Percentiles rank a stretch among this genome's conserved stretches.
Evolutionary conservation across 2,329 filamentous ascomycete genomes (phyloP).

Genomic region (Stenocarpella maydis): DNA sequence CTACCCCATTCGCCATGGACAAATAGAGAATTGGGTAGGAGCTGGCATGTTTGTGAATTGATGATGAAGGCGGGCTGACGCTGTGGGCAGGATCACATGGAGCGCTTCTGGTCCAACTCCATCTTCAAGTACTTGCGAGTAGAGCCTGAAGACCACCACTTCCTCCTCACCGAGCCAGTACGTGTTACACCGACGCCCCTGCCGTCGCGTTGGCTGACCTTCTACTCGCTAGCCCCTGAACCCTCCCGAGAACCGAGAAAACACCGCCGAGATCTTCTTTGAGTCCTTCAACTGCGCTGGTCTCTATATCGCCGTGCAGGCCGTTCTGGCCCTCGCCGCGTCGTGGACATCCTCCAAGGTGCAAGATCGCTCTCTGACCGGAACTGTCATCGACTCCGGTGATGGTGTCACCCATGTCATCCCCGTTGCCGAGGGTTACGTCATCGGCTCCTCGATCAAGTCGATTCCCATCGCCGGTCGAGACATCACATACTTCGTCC

Average conservation of each 20-base stretch:
- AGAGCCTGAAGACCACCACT: constrained; percentile 98
- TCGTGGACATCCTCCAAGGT: constrained; percentile 99
- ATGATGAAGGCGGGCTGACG: constrained; percentile 41
- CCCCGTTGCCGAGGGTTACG: constrained; percentile 96
- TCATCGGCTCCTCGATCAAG: constrained; percentile 99
- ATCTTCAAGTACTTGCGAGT: constrained; percentile 99
- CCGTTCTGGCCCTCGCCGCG: constrained; percentile 92
- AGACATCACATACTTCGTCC: constrained; percentile 99
- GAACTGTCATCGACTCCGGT: constrained; percentile 97
- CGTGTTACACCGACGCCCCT: constrained; percentile 43
- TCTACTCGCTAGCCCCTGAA: constrained; percentile 77
- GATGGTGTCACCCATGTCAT: constrained; percentile 99
- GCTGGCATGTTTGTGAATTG: background rate
- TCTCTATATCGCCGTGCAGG: constrained; percentile 98
- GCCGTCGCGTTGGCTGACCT: background rate
- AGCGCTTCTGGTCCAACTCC: constrained; percentile 99
- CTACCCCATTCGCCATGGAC: constrained; percentile 96
- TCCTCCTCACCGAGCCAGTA: constrained; percentile 96
- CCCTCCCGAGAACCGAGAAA: constrained; percentile 97
- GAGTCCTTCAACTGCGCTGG: constrained; percentile 99
- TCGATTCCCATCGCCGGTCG: constrained; percentile 97
- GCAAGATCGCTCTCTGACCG: constrained; percentile 92
- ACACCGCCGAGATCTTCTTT: constrained; percentile 99
- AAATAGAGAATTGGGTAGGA: constrained; percentile 97
- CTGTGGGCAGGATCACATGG: constrained; percentile 85